phyloP scores from a whole-genome alignment of 495 filamentous ascomycete genomes.

The Aspergillus hancockii region DNA sequence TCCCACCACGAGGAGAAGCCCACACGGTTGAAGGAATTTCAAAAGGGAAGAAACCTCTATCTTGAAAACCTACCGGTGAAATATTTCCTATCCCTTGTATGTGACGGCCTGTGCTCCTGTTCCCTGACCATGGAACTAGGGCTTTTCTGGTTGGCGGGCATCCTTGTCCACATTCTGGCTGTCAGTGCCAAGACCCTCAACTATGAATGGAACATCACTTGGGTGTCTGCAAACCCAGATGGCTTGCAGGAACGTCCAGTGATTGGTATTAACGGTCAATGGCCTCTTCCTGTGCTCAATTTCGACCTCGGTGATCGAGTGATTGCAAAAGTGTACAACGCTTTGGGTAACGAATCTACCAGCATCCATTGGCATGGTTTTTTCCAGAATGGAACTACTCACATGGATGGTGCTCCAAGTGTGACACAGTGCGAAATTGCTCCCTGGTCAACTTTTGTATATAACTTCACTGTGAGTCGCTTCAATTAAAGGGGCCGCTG shows the following conservation, averaged over 20 bases:
- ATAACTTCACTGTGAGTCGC: conserved; percentile 62
- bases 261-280: conserved; percentile 82
- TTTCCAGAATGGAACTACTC: conserved; percentile 65
- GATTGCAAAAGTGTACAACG: conserved; percentile 71
- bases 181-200: conserved; percentile 35
- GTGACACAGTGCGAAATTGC: conserved; percentile 68
- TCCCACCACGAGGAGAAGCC: not conserved
- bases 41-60: not conserved
- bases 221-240: conserved; percentile 82
- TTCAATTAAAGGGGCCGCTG: not conserved
- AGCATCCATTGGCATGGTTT: conserved; percentile 82
- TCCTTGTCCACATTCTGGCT: not conserved
- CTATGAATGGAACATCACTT: conserved; percentile 77
- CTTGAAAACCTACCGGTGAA: not conserved
- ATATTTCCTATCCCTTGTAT: not conserved
- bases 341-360: conserved; percentile 67
- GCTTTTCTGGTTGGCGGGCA: not conserved
- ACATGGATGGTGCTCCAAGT: conserved; percentile 74
- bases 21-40: not conserved
- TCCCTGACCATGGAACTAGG: not conserved
- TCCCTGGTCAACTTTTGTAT: conserved; percentile 65
- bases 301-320: conserved; percentile 71
- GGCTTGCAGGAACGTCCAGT: conserved; percentile 61
- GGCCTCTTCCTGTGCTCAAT: conserved; percentile 70
- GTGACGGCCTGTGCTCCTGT: not conserved